A percentile compares a stretch with the other conserved stretches of the same genome.
These are phyloP conservation scores for Leucocoprinus sp. DNA, from an alignment of 768 basidiomycete genomes.

Conservation along the genomic window DNA sequence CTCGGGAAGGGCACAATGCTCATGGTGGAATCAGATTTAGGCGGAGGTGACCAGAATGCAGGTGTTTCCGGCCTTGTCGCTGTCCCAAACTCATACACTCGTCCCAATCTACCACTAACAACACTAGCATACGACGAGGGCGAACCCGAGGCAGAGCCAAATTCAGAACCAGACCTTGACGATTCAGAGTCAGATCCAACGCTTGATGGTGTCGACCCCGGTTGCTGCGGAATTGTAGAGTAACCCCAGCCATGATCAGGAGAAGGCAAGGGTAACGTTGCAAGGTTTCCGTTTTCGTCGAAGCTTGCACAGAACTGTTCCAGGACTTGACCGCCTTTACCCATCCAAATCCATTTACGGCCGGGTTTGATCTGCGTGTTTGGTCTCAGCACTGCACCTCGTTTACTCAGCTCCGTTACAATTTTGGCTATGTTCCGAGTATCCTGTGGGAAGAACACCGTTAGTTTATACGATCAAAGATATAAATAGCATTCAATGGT, in stretches of 20 bases:
- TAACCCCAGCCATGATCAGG: not conserved
- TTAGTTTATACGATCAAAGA: too few relatives aligned
- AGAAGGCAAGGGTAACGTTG: not conserved
- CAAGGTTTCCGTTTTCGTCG: not conserved
- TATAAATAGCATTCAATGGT: not conserved
- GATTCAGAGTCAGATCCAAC: not conserved
- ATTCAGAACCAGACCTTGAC: not conserved
- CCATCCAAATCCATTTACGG: slow-evolving; percentile 84
- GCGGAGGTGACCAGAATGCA: slow-evolving; percentile 8
- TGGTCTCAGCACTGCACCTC: slow-evolving; percentile 58
- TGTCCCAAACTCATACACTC: slow-evolving; percentile 4
- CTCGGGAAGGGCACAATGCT: not conserved
- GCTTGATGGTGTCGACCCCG: not conserved
- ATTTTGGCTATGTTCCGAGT: slow-evolving; percentile 84
- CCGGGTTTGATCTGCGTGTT: slow-evolving; percentile 64
- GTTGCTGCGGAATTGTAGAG: not conserved
- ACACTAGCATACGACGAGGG: not conserved
- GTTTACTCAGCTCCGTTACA: slow-evolving; percentile 65
- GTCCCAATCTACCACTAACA: not conserved
- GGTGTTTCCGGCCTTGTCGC: slow-evolving; percentile 2
- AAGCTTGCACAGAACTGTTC: slow-evolving; percentile 27
- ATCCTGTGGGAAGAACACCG: slow-evolving; percentile 56
- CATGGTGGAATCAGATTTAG: slow-evolving; percentile 4
- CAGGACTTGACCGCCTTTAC: slow-evolving; percentile 58
- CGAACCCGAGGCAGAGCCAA: not conserved